Evolutionary conservation across 2,329 filamentous ascomycete species (phyloP), one percentile per base, ranked within the genome.

Genomic region (Aspergillus unguis): DNA sequence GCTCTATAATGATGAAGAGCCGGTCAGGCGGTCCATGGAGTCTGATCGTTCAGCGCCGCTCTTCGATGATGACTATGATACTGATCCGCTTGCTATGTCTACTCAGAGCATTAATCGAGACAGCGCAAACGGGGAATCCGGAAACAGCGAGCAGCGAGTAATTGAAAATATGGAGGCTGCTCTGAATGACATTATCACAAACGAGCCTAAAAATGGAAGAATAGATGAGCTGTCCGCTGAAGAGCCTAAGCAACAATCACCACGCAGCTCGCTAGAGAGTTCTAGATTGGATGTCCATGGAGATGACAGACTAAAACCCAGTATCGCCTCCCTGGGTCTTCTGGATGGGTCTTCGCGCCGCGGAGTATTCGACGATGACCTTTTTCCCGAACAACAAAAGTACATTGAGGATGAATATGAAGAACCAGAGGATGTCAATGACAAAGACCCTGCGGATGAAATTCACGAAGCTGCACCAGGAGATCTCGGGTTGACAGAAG

Each of bases 401-500:
- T 90, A 90, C 60, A 77, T 92, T 5, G 87, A 92, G 48, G 92
- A 96, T 61, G 91, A 96, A 63, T 85, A 87, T 48, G 89, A 91
- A 46, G 90, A 92, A 53, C 80, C 80, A 1, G 82, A 85, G 7
- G 79, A 78, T 25, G 77, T 78, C 23, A 76, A 77, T 2, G 77
- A 79, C 9, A 83, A 85, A 43, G 80, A 85, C 4, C 83, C 87
- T 9, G 83, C 85, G 23, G 91, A 96, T 58, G 87, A 91, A 60
- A 90, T 99, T 6, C 90, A 95, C 61, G 88, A 96, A 76, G 95
- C 94, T 40, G 92, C 91, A 0, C 94, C 95, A 1, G 94, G 94
- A 35, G 94, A 99, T 68, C 80, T 99, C 2, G 94, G 94, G 0
- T 74, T 99, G 32, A 90, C 91, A 0, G 95, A 99, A 74, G 92